Percentiles rank a stretch among this genome's conserved stretches.
Conservation (phyloP, 352 stramenopile genomes). For the Globisporangium nagaii region DNA sequence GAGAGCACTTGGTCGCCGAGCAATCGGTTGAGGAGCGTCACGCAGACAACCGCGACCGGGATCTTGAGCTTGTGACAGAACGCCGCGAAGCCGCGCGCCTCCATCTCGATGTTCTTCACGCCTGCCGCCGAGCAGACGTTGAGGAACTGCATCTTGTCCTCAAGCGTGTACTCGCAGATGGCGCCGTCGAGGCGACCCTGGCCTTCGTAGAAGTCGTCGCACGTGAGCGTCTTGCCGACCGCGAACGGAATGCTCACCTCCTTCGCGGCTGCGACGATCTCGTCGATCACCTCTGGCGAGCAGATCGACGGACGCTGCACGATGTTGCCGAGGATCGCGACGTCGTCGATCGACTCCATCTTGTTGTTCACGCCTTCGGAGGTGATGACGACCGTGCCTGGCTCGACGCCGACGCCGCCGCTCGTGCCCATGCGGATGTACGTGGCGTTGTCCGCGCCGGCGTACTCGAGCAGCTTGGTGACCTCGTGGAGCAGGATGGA, state of each 20-base stretch:
- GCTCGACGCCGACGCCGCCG: slow-evolving; percentile 62
- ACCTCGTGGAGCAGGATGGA: slow-evolving; percentile 77
- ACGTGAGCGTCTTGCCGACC: slow-evolving; percentile 72
- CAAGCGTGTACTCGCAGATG: slow-evolving; percentile 68
- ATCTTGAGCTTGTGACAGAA: slow-evolving; percentile 74
- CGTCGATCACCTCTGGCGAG: slow-evolving; percentile 36
- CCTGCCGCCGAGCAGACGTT: slow-evolving; percentile 38
- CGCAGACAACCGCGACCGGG: slow-evolving; percentile 56
- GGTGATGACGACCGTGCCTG: slow-evolving; percentile 69
- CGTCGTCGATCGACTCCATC: slow-evolving; percentile 55
- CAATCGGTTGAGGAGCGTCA: slow-evolving; percentile 70
- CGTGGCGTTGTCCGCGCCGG: slow-evolving; percentile 33
- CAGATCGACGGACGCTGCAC: slow-evolving; percentile 49
- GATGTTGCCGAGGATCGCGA: slow-evolving; percentile 48
- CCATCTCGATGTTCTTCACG: slow-evolving; percentile 84
- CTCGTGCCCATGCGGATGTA: slow-evolving; percentile 81
- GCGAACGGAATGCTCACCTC: slow-evolving; percentile 40
- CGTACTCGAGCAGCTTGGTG: slow-evolving; percentile 75
- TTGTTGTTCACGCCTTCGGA: slow-evolving; percentile 74
- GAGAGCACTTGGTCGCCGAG: slow-evolving; percentile 60
- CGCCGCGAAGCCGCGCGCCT: slow-evolving; percentile 54
- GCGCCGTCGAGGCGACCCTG: slow-evolving; percentile 72
- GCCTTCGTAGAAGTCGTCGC: slow-evolving; percentile 81
- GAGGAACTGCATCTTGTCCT: slow-evolving; percentile 75
- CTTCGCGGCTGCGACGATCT: slow-evolving; percentile 40